These are phyloP conservation scores for Purshia tridentata DNA, from an alignment of 306 rosid species.

Conservation along the genomic window DNA sequence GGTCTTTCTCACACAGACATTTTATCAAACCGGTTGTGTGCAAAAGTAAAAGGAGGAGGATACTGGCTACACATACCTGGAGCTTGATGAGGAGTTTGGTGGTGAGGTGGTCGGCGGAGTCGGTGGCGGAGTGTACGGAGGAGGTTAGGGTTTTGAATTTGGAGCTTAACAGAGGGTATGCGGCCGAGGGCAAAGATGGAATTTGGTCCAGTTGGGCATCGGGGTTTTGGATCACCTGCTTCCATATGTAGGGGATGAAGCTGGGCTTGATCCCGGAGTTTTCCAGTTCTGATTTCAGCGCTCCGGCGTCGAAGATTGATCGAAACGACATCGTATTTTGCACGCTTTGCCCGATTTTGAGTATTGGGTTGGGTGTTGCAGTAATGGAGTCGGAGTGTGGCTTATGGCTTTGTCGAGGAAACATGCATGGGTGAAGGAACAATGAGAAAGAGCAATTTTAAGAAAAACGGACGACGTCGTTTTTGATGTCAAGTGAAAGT, in stretches of 20 bases:
- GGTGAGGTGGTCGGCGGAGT: conserved; percentile 71
- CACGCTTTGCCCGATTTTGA: background rate
- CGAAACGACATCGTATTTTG: conserved; percentile 49
- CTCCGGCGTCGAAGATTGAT: conserved; percentile 80
- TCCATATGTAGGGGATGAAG: conserved; percentile 72
- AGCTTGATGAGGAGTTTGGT: conserved; percentile 87
- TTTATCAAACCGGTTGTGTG: conserved; percentile 17
- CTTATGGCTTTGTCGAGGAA: background rate
- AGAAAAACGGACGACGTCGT: conserved; percentile 4
- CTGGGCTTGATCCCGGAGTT: conserved; percentile 46
- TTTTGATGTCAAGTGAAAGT: background rate
- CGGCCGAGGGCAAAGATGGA: conserved; percentile 69
- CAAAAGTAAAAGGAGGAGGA: background rate
- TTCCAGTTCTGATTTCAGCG: conserved; percentile 48
- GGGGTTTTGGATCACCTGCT: conserved; percentile 46
- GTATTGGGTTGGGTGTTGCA: background rate
- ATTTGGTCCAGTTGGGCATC: conserved; percentile 43
- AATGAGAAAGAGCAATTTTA: background rate
- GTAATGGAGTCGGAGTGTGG: background rate
- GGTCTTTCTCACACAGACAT: conserved; percentile 6
- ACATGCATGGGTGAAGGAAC: background rate
- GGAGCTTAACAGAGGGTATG: conserved; percentile 59
- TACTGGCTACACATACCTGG: conserved; percentile 39
- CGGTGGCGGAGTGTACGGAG: conserved; percentile 66
- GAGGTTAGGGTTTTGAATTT: conserved; percentile 74